Evolutionary conservation across 805 yeast genomes (phyloP).

Genomic region (Yamadazyma sp.): DNA sequence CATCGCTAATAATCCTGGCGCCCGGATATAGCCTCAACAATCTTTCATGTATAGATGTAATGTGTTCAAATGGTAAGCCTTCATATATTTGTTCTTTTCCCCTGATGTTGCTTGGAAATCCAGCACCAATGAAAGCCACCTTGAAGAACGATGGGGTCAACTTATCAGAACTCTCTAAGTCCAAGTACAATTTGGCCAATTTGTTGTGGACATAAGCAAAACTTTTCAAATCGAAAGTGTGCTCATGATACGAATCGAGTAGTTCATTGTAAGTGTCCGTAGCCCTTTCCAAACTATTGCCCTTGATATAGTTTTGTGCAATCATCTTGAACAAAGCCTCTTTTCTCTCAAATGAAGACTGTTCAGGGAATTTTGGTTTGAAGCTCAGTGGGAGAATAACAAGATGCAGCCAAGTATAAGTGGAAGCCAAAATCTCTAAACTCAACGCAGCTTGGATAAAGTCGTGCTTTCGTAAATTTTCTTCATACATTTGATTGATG

Average conservation of each 20-base stretch:
- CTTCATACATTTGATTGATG: conserved; percentile 70
- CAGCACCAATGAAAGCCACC: conserved; percentile 78
- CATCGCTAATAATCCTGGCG: conserved; percentile 64
- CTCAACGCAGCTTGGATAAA: conserved; percentile 82
- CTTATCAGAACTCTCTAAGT: conserved; percentile 67
- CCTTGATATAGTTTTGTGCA: conserved; percentile 67
- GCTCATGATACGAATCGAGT: conserved; percentile 67
- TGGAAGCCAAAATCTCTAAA: conserved; percentile 71
- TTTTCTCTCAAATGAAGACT: conserved; percentile 77
- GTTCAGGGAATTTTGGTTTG: conserved; percentile 76
- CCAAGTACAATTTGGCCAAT: conserved; percentile 65
- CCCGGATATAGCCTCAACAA: conserved; percentile 77
- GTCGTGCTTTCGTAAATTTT: conserved; percentile 58
- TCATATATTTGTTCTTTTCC: conserved; percentile 79
- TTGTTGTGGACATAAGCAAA: conserved; percentile 69
- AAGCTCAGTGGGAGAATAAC: conserved; percentile 52
- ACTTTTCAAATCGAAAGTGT: conserved; percentile 74
- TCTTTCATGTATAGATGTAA: conserved; percentile 77
- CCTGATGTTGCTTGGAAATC: conserved; percentile 76
- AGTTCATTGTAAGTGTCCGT: conserved; percentile 75
- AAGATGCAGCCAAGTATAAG: conserved; percentile 72
- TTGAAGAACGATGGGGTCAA: conserved; percentile 75
- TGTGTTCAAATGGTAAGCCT: conserved; percentile 85
- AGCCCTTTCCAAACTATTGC: conserved; percentile 77
- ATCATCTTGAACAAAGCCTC: conserved; percentile 69